Evolutionary conservation across 208 protist species (phyloP).

Genomic region (Crithidia expoeki): DNA sequence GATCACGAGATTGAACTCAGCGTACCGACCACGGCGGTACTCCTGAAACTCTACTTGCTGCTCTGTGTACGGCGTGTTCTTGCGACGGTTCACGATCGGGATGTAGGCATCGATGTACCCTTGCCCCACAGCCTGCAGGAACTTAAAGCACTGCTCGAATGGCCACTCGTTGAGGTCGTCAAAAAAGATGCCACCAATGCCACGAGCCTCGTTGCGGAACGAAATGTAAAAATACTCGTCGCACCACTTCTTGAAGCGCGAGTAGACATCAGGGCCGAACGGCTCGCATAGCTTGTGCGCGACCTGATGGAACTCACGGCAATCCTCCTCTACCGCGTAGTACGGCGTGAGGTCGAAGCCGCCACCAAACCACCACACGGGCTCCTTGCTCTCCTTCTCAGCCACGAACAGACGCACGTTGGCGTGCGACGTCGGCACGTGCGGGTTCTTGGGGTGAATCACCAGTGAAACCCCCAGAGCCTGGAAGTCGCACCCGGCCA

Average conservation of each 20-base stretch:
- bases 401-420: slow-evolving; percentile 90
- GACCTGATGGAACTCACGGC: slow-evolving; percentile 61
- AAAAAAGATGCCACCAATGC: slow-evolving; percentile 90
- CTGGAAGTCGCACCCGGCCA: slow-evolving; percentile 54
- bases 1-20: slow-evolving; percentile 80
- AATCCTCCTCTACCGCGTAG: slow-evolving; percentile 73
- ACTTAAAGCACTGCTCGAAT: slow-evolving; percentile 64
- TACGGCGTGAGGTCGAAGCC: slow-evolving; percentile 91
- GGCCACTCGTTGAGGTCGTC: slow-evolving; percentile 67
- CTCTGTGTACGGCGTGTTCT: slow-evolving; percentile 40
- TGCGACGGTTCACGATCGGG: slow-evolving; percentile 62
- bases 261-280: slow-evolving; percentile 58
- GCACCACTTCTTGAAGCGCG: slow-evolving; percentile 72
- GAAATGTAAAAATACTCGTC: slow-evolving; percentile 86
- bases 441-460: slow-evolving; percentile 81
- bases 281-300: slow-evolving; percentile 56
- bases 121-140: slow-evolving; percentile 49
- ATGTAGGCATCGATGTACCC: slow-evolving; percentile 68
- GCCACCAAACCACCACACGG: slow-evolving; percentile 91
- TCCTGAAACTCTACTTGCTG: slow-evolving; percentile 77
- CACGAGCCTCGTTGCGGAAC: slow-evolving; percentile 77
- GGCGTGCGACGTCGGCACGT: slow-evolving; percentile 84
- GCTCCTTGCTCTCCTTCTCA: slow-evolving; percentile 38
- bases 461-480: slow-evolving; percentile 86
- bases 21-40: slow-evolving; percentile 82